Percentiles rank a stretch among this genome's conserved stretches.
Evolutionary conservation across 2,329 filamentous ascomycete genomes (phyloP).

Genomic region (Sclerotinia minor): DNA sequence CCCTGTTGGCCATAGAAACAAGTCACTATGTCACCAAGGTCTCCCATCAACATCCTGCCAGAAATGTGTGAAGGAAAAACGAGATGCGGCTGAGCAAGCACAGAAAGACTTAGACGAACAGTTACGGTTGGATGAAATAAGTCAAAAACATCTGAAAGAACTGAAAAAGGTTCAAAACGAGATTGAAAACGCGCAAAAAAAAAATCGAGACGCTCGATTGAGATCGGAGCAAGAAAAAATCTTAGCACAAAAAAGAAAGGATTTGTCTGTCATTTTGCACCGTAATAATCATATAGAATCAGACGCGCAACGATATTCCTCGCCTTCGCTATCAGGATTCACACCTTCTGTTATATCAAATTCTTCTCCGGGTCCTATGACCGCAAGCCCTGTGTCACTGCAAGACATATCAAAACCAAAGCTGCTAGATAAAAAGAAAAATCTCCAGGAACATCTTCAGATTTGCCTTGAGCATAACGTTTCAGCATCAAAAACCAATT

Average conservation of each 20-base stretch:
- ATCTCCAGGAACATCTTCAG: slow-evolving; percentile 30
- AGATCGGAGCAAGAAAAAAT: slow-evolving; percentile 47
- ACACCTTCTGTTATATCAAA: not conserved
- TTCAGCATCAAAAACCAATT: slow-evolving; percentile 51
- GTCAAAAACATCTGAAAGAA: slow-evolving; percentile 30
- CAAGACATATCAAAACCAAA: too few relatives aligned
- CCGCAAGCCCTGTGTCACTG: not conserved
- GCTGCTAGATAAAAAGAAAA: not conserved
- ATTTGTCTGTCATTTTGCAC: slow-evolving; percentile 48
- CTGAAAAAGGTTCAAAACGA: slow-evolving; percentile 34
- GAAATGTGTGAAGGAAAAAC: slow-evolving; percentile 54
- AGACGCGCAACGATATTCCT: too few relatives aligned
- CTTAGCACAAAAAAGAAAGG: slow-evolving; percentile 49
- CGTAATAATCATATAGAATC: slow-evolving; percentile 33
- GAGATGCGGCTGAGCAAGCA: slow-evolving; percentile 47
- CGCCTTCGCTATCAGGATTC: too few relatives aligned
- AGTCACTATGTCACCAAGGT: slow-evolving; percentile 49
- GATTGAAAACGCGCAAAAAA: slow-evolving; percentile 38
- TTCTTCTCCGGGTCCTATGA: not conserved
- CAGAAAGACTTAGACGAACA: slow-evolving; percentile 35
- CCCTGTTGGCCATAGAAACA: slow-evolving; percentile 50
- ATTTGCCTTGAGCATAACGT: slow-evolving; percentile 29
- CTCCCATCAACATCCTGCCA: slow-evolving; percentile 44
- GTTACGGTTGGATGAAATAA: slow-evolving; percentile 28
- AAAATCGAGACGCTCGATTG: slow-evolving; percentile 48